phyloP scores from a whole-genome alignment of 192 early-diverging fungal genomes.

The Podila epicladia region DNA sequence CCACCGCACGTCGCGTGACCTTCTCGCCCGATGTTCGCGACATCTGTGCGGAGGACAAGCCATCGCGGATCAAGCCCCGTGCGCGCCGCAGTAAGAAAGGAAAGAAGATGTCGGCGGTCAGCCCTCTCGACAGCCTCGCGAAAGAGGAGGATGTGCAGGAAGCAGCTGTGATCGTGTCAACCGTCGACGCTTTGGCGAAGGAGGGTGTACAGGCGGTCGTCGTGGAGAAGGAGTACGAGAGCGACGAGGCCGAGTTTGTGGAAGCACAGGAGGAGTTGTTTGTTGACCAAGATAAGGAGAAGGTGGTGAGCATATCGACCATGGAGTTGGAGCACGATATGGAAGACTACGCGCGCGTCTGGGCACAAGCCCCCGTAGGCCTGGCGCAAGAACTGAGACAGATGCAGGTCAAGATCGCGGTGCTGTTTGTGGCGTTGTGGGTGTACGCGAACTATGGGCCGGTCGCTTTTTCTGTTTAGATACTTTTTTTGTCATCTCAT shows the following conservation, averaged over 20 bases:
- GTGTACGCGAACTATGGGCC: neutral
- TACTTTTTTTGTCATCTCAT: too few relatives aligned
- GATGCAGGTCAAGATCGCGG: neutral
- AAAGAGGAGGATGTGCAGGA: constrained; percentile 1
- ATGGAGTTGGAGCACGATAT: neutral
- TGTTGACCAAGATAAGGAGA: neutral
- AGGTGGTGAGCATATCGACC: neutral
- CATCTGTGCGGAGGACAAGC: constrained; percentile 6
- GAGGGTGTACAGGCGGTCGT: constrained; percentile 18
- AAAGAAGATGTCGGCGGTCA: neutral
- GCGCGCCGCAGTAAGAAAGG: neutral
- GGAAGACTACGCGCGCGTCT: neutral
- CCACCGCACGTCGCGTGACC: constrained; percentile 21
- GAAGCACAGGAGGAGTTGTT: constrained; percentile 24
- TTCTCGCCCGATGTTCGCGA: constrained; percentile 42
- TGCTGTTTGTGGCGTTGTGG: neutral
- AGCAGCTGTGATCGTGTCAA: neutral
- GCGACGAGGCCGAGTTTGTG: constrained; percentile 46
- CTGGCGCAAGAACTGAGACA: neutral
- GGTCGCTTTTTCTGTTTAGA: too few relatives aligned
- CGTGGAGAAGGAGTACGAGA: constrained; percentile 3
- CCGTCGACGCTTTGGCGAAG: neutral
- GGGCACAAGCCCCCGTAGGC: neutral
- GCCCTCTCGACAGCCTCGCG: constrained; percentile 12
- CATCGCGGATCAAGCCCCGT: neutral